Evolutionary conservation across 2,329 filamentous ascomycete species (phyloP).

Genomic region (Metarhizium guizhouense): DNA sequence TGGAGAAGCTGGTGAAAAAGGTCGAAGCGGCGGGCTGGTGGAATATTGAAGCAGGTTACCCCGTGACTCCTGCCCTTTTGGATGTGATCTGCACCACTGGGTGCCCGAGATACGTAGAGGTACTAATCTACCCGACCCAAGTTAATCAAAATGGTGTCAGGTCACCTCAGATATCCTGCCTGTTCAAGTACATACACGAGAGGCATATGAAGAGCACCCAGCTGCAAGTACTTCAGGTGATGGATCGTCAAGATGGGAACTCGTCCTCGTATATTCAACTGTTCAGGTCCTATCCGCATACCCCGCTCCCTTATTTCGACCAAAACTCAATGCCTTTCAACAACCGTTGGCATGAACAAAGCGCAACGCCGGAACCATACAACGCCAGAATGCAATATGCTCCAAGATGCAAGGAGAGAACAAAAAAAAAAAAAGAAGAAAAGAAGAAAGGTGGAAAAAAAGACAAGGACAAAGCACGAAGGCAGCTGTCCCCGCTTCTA

Average conservation of each 20-base stretch:
- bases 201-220: too few relatives aligned
- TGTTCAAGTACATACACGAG: too few relatives aligned
- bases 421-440: background rate
- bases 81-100: too few relatives aligned
- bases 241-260: background rate
- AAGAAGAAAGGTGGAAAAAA: background rate
- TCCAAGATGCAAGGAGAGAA: background rate
- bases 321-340: background rate
- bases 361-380: background rate
- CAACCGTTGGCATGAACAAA: background rate
- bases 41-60: too few relatives aligned
- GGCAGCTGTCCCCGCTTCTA: background rate
- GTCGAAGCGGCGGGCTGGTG: too few relatives aligned
- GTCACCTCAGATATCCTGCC: too few relatives aligned
- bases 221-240: background rate
- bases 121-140: too few relatives aligned
- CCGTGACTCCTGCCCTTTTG: too few relatives aligned
- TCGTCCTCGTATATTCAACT: background rate
- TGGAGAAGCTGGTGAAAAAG: too few relatives aligned
- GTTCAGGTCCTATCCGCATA: background rate
- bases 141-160: too few relatives aligned
- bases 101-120: too few relatives aligned
- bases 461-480: background rate
- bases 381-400: background rate
- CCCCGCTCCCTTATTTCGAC: background rate